Percentiles rank a stretch among this genome's conserved stretches.
Conservation (phyloP, 2,329 filamentous ascomycete genomes). For the Xylariomycetidae sp. region DNA sequence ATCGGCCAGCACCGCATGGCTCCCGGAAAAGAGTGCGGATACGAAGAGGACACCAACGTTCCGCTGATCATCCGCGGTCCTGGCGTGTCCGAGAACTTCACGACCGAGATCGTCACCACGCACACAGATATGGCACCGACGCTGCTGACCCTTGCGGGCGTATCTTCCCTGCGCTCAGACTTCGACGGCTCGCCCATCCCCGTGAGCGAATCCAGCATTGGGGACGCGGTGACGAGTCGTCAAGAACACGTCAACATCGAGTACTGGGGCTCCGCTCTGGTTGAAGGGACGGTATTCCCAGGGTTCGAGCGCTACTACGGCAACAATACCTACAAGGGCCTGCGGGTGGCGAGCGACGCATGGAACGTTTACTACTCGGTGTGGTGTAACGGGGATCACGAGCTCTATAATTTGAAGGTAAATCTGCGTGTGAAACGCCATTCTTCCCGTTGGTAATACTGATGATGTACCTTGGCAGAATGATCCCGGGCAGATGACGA, state of each 20-base stretch:
- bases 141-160: conserved; percentile 1
- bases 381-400: conserved; percentile 4
- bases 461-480: too few relatives aligned
- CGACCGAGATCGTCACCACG: background rate
- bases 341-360: conserved; percentile 1
- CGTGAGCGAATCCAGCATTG: too few relatives aligned
- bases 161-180: conserved; percentile 27
- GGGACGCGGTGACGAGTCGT: too few relatives aligned
- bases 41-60: conserved; percentile 1
- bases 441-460: too few relatives aligned
- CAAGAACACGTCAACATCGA: conserved; percentile 5
- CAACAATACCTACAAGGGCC: conserved; percentile 24
- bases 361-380: conserved; percentile 2
- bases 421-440: too few relatives aligned
- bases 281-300: conserved; percentile 16
- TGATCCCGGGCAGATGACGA: too few relatives aligned
- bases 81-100: background rate
- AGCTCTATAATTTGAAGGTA: conserved; percentile 4
- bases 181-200: conserved; percentile 50
- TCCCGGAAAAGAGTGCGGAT: conserved; percentile 3
- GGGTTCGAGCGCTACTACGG: conserved; percentile 12
- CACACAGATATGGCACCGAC: conserved; percentile 3
- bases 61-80: conserved; percentile 2
- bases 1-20: conserved; percentile 3
- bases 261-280: conserved; percentile 1